These are phyloP conservation scores for Polytolypa hystricis DNA, from an alignment of 2,329 filamentous ascomycete genomes.

Conservation along the genomic window DNA sequence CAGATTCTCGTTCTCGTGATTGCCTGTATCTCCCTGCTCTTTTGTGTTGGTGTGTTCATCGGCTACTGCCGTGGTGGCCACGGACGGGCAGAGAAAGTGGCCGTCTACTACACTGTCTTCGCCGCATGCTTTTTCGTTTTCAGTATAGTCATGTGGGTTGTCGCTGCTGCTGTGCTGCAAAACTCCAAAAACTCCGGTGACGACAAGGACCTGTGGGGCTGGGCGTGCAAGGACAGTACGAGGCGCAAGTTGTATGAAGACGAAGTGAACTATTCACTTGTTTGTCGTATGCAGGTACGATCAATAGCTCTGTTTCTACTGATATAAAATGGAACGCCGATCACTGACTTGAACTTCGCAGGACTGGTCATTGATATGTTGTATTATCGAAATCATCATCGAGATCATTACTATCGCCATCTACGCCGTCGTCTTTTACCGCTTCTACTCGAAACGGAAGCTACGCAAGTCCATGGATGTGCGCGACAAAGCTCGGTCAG, in stretches of 20 bases:
- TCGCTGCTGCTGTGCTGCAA: slow-evolving; percentile 76
- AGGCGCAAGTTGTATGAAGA: slow-evolving; percentile 65
- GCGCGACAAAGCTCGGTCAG: slow-evolving; percentile 84
- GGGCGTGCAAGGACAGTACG: slow-evolving; percentile 88
- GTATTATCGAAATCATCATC: slow-evolving; percentile 90
- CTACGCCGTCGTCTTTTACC: slow-evolving; percentile 92
- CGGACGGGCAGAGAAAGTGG: slow-evolving; percentile 77
- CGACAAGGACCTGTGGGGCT: slow-evolving; percentile 92
- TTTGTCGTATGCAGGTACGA: slow-evolving; percentile 75
- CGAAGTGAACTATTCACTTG: slow-evolving; percentile 75
- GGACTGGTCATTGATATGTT: slow-evolving; percentile 94
- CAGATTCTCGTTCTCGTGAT: slow-evolving; percentile 74
- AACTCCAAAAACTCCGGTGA: slow-evolving; percentile 59
- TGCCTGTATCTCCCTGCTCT: slow-evolving; percentile 65
- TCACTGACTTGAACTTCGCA: slow-evolving; percentile 34
- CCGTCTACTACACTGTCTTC: slow-evolving; percentile 91
- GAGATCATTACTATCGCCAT: slow-evolving; percentile 85
- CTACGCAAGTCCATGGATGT: slow-evolving; percentile 95
- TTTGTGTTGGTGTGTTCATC: slow-evolving; percentile 69
- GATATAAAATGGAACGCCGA: slow-evolving; percentile 10
- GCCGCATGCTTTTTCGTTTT: slow-evolving; percentile 88
- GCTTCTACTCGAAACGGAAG: slow-evolving; percentile 91
- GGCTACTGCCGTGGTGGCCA: slow-evolving; percentile 86
- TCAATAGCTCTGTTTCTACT: background rate
- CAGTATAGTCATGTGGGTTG: slow-evolving; percentile 82